phyloP scores from a whole-genome alignment of 179 eudicot species.

The Beta macrorhiza region DNA sequence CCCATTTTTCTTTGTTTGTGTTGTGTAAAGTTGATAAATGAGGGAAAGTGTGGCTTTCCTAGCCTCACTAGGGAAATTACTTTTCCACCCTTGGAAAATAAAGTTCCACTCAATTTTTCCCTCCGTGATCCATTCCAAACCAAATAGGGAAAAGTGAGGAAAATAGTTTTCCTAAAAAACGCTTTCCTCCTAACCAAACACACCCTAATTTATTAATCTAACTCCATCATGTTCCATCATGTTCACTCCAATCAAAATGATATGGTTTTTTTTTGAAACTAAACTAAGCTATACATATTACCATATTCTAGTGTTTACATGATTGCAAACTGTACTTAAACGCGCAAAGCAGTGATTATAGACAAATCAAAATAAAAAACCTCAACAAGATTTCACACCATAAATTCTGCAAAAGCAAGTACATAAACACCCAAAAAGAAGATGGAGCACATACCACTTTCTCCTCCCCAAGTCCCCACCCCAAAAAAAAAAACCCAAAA shows the following conservation, averaged over 20 bases:
- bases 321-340: slow-evolving; percentile 13
- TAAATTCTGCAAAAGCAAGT: slow-evolving; percentile 17
- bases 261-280: neutral
- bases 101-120: no score
- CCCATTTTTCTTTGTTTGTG: no score
- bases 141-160: no score
- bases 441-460: neutral
- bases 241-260: neutral
- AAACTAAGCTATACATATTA: neutral
- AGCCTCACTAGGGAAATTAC: no score
- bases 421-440: slow-evolving; percentile 16
- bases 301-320: neutral
- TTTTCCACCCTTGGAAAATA: no score
- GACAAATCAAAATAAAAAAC: slow-evolving; percentile 16
- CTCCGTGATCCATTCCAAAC: no score
- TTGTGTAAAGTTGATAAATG: no score
- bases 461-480: neutral
- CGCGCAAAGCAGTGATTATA: slow-evolving; percentile 21
- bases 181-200: no score
- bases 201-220: no score
- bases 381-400: slow-evolving; percentile 15
- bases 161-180: no score
- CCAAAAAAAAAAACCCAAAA: neutral
- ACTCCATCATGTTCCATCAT: no score
- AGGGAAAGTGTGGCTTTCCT: no score